A percentile compares a stretch with the other conserved stretches of the same genome.
phyloP scores from a whole-genome alignment of 225 moss, liverwort and hornwort species.

The Polytrichum commune region DNA sequence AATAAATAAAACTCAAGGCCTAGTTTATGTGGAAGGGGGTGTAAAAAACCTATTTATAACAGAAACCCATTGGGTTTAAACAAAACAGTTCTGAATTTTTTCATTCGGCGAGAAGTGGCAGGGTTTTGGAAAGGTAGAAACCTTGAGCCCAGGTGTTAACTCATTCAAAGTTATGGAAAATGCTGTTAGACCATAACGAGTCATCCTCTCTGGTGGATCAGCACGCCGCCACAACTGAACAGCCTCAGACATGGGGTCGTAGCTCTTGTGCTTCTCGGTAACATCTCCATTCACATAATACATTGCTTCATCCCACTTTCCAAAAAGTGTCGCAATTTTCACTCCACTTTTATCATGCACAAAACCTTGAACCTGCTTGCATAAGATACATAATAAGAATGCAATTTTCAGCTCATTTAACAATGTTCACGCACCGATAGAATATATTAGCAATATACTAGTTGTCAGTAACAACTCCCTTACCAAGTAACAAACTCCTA shows the following conservation, averaged over 20 bases:
- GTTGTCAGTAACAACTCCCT: too few species aligned
- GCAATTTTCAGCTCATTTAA: too few species aligned
- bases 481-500: too few species aligned
- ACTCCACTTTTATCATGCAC: slow-evolving; percentile 89
- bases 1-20: too few species aligned
- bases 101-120: too few species aligned
- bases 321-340: slow-evolving; percentile 92
- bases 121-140: slow-evolving; percentile 6
- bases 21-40: too few species aligned
- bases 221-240: slow-evolving; percentile 81
- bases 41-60: too few species aligned
- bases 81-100: too few species aligned
- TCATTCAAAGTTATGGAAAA: slow-evolving; percentile 94
- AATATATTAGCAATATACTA: too few species aligned
- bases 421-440: too few species aligned
- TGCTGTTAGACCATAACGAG: slow-evolving; percentile 88
- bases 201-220: slow-evolving; percentile 72
- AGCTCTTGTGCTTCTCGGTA: slow-evolving; percentile 78
- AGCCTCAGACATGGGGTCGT: slow-evolving; percentile 96
- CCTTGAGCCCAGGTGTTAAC: slow-evolving; percentile 85
- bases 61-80: too few species aligned
- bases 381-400: background rate
- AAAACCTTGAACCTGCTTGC: slow-evolving; percentile 92
- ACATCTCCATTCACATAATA: slow-evolving; percentile 92
- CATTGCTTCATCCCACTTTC: slow-evolving; percentile 99